phyloP scores from a whole-genome alignment of 2,329 filamentous ascomycete genomes.

The Dactylellina sp. region DNA sequence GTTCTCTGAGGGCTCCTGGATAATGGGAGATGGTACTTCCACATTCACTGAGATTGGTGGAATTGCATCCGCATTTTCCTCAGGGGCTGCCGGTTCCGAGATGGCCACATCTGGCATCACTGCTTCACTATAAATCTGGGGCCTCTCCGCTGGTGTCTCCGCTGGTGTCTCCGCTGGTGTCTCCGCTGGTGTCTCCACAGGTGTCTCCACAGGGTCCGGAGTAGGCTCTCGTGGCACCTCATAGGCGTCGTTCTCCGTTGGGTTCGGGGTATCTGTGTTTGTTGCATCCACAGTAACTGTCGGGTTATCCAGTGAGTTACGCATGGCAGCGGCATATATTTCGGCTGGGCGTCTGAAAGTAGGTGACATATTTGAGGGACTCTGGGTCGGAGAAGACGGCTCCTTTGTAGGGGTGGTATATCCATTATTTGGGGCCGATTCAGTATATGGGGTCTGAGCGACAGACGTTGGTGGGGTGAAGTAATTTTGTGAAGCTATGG shows the following conservation, averaged over 20 bases:
- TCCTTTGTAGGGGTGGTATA: conserved; percentile 20
- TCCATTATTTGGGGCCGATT: conserved; percentile 9
- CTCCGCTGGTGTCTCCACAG: too few relatives aligned
- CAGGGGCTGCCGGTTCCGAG: conserved; percentile 3
- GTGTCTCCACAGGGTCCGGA: too few relatives aligned
- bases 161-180: too few relatives aligned
- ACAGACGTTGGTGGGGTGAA: neutral
- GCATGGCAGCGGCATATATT: conserved; percentile 42
- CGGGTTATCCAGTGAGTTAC: conserved; percentile 5
- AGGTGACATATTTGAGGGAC: conserved; percentile 17
- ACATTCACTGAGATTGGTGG: neutral
- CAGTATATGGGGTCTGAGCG: neutral
- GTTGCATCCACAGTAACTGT: conserved; percentile 11
- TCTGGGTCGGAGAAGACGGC: conserved; percentile 28
- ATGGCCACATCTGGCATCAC: neutral
- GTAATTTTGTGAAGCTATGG: neutral
- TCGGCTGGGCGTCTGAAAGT: conserved; percentile 44
- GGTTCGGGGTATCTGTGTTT: neutral
- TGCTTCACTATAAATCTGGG: conserved; percentile 1
- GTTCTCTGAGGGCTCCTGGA: neutral
- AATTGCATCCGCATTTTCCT: too few relatives aligned
- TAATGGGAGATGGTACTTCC: neutral
- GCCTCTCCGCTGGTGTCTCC: neutral
- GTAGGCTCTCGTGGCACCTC: neutral
- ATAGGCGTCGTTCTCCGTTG: conserved; percentile 2